Conservation (phyloP, 441 rosid genomes). For the Adansonia gregorii region DNA sequence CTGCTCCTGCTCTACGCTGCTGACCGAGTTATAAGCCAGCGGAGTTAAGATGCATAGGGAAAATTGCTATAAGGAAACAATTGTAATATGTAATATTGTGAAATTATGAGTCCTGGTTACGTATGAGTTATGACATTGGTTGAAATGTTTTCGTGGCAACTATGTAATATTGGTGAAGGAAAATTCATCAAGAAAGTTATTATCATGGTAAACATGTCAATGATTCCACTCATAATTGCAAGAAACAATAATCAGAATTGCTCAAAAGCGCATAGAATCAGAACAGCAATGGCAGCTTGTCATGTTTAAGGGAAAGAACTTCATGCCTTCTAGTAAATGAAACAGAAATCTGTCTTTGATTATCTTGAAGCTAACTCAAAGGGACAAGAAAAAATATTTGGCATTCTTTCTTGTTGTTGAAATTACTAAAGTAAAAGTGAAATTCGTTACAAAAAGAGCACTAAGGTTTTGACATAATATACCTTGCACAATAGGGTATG, state of each 20-base stretch:
- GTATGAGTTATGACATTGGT: too few species aligned
- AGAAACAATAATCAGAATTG: not conserved
- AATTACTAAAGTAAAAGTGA: too few species aligned
- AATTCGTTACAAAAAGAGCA: too few species aligned
- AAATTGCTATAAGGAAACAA: too few species aligned
- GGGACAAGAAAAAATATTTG: not conserved
- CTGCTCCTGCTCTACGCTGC: slow-evolving; percentile 19
- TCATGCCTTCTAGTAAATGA: not conserved
- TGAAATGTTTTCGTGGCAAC: too few species aligned
- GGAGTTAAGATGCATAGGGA: not conserved
- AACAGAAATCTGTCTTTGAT: not conserved
- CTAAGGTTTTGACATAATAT: not conserved
- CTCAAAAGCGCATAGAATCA: too few species aligned
- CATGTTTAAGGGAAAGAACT: not conserved
- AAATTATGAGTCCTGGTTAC: too few species aligned
- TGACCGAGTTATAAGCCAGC: not conserved
- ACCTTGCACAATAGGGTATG: not conserved
- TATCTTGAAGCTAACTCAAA: not conserved
- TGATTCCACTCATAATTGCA: not conserved
- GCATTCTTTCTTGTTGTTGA: too few species aligned
- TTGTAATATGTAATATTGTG: too few species aligned
- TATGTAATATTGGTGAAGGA: too few species aligned
- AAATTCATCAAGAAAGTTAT: too few species aligned
- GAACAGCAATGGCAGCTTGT: too few species aligned
- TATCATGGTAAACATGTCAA: not conserved